Base-by-base conservation (phyloP, 768 basidiomycete species). In the Amanita fuliginea region DNA sequence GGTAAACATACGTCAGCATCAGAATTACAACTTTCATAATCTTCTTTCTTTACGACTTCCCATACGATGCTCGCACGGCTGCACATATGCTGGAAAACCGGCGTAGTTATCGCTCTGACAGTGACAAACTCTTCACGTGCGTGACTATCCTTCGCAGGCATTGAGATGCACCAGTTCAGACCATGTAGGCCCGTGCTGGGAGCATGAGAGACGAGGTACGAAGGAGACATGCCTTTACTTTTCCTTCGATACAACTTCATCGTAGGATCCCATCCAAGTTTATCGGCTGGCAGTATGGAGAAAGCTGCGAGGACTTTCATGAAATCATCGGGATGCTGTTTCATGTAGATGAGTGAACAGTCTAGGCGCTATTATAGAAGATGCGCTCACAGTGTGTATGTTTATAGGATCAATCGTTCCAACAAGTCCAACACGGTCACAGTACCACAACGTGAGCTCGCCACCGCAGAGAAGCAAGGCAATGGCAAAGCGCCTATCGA, bases 391-490 rank as follows among this genome's bases (percentile, higher is more conserved):
- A 22, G 30, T 3, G 19, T 54, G 32, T 5, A 56, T 54, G 34
- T 51, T 37, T 30, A 56, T 51, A 1, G 55, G 50, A 3, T 42
- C 48, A 10, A 21, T 43, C 13, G 55, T 54, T n/a, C 36, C 42
- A 2, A 46, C 26, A 16, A 56, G 34, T 19, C 55, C 55, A 8
- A 53, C 42, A 7, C 55, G 53, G 21, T 56, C 55, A 2, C 33
- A 43, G 11, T 39, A 39, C 6, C 50, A 46, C 9, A 56, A 11
- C 0, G 42, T 51, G 11, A 56, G 44, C 41, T 54, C 34, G 10
- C 40, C 36, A 2, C 19, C 32, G 36, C 53, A 45, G 9, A 53
- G 39, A 3, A 54, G 30, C 0, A 54, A 24, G 4, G 44, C 53
- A 3, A 55, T 13, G 18, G 41, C 45, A 19, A 54, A 54, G 1